Evolutionary conservation across 2,329 filamentous ascomycete species (phyloP).

Genomic region (Diplodia intermedia): DNA sequence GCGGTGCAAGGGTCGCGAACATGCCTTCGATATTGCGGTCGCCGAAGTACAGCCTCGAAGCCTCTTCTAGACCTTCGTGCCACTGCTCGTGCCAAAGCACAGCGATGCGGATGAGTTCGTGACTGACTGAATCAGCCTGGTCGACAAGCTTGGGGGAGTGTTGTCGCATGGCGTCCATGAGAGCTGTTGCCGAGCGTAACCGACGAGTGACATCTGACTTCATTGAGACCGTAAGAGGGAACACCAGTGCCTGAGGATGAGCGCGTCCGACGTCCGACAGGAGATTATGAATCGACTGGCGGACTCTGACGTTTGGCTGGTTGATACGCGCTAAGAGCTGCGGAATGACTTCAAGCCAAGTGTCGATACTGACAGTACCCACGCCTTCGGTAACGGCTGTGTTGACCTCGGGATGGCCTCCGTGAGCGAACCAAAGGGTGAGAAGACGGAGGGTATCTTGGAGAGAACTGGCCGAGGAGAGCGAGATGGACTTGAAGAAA

Average conservation of each 20-base stretch:
- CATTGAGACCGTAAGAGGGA: constrained; percentile 96
- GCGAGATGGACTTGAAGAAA: constrained; percentile 95
- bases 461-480: constrained; percentile 89
- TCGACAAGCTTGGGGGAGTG: constrained; percentile 93
- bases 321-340: constrained; percentile 98
- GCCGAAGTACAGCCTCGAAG: constrained; percentile 94
- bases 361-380: constrained; percentile 90
- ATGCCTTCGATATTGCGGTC: constrained; percentile 98
- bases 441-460: constrained; percentile 93
- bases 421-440: constrained; percentile 96
- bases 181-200: constrained; percentile 84
- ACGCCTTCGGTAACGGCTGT: constrained; percentile 88
- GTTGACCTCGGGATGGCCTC: constrained; percentile 87
- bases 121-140: constrained; percentile 92
- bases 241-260: constrained; percentile 95
- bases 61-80: constrained; percentile 98
- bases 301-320: constrained; percentile 87
- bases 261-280: constrained; percentile 91
- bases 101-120: constrained; percentile 94
- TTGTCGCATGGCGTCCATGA: constrained; percentile 98
- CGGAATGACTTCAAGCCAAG: constrained; percentile 97
- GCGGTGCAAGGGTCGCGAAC: constrained; percentile 86
- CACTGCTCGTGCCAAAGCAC: constrained; percentile 99
- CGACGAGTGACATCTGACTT: constrained; percentile 89
- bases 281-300: constrained; percentile 89